Percentiles rank a stretch among this genome's conserved stretches.
Conservation (phyloP, 192 early-diverging fungal species). For the Dissophora globulifera region DNA sequence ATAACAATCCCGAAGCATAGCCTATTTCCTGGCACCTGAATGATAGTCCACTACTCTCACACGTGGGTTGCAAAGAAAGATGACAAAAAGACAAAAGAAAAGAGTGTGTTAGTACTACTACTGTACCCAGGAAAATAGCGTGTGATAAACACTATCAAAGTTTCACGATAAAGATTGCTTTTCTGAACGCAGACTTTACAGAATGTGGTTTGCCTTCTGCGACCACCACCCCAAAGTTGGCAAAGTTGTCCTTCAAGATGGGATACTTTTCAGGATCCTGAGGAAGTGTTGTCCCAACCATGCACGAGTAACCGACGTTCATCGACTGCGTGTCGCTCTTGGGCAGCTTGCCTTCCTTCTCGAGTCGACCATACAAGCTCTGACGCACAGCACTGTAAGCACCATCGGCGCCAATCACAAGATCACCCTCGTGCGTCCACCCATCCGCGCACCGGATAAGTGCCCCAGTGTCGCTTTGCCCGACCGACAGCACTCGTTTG, state of each 20-base stretch:
- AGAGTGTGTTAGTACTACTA: background rate
- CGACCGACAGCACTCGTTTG: conserved; percentile 27
- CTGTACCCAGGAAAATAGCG: background rate
- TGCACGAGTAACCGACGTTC: background rate
- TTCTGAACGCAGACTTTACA: conserved; percentile 2
- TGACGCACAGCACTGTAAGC: conserved; percentile 44
- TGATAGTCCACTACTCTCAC: conserved; percentile 5
- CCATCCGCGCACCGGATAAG: conserved; percentile 36
- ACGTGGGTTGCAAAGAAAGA: background rate
- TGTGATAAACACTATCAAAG: background rate
- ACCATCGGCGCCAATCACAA: conserved; percentile 52
- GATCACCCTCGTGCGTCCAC: conserved; percentile 24
- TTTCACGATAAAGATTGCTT: background rate
- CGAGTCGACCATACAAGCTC: conserved; percentile 12
- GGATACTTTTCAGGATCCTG: conserved; percentile 20
- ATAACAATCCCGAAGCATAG: conserved; percentile 4
- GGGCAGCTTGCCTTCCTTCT: conserved; percentile 6
- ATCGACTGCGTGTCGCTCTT: conserved; percentile 10
- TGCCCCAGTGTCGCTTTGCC: conserved; percentile 17
- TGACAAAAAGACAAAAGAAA: too few species aligned
- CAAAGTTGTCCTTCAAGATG: conserved; percentile 1
- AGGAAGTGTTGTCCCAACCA: conserved; percentile 23
- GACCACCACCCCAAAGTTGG: conserved; percentile 6
- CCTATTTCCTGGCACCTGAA: conserved; percentile 4
- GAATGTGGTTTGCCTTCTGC: conserved; percentile 11